Evolutionary conservation across 441 rosid genomes (phyloP), one percentile per base, ranked within the genome.

Genomic region (Brassica hybrid): DNA sequence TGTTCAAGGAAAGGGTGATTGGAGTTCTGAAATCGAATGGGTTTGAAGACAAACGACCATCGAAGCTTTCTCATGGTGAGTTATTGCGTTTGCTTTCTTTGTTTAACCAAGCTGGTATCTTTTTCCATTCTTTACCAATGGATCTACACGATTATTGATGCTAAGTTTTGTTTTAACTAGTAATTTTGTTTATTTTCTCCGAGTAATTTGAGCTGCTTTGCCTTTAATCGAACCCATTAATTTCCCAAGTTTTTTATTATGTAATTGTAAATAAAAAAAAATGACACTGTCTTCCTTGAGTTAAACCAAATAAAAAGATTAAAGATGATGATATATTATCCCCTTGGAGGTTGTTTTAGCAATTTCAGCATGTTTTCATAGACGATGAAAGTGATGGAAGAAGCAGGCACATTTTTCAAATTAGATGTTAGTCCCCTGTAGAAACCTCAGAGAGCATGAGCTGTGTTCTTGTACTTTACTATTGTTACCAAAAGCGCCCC

Each of bases 351-450:
- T 11, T 65, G 77, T 84, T 79, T 86, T 60, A 95, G 84, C 75
- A 93, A 83, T 69, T 87, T 91, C 73, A 87, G 77, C 62, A 89
- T 94, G 81, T 89, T 95, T 86, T 95, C 98, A 8, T 85, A 95
- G 34, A 90, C 97, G 27, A 91, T 80, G 85, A 95, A 95, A 67
- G 99, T 93, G 82, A 91, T 82, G 38, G 99, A 93, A 66, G 99
- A 84, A 25, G 99, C 96, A 71, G 99, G 99, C 60, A 83, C 97
- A 58, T 90, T 93, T 86, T 93, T 95, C 75, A 95, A 75, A 85
- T 84, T 95, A 8, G 98, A 90, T 1, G 90, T 86, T 82, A 95
- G 88, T 67, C 99, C 98, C 81, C 81, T 88, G 89, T 95, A 95
- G 80, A 95, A 93, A 69, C 97, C 97, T 45, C 88, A 83, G 71